Evolutionary conservation across 2,329 filamentous ascomycete genomes (phyloP).

Genomic region (Pseudocercospora macadamiae): DNA sequence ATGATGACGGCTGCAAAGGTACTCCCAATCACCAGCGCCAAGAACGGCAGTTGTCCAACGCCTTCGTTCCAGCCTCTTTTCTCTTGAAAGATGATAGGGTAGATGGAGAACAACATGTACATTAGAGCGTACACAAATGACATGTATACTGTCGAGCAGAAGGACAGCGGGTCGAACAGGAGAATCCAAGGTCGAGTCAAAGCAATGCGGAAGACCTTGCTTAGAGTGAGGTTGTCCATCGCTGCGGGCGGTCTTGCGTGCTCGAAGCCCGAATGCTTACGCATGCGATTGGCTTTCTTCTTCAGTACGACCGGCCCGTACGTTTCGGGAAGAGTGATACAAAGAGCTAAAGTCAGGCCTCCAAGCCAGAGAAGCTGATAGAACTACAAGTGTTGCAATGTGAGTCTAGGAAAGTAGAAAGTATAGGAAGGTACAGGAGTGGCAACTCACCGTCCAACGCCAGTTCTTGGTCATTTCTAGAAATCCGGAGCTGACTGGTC

Average conservation of each 20-base stretch:
- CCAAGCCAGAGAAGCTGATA: constrained; percentile 29
- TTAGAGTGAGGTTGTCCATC: constrained; percentile 40
- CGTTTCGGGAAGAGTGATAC: constrained; percentile 9
- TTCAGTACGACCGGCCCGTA: constrained; percentile 38
- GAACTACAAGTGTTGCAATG: constrained; percentile 33
- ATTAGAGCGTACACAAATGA: constrained; percentile 57
- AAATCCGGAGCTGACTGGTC: constrained; percentile 61
- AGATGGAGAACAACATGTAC: constrained; percentile 36
- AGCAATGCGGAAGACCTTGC: constrained; percentile 56
- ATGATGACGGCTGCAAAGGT: constrained; percentile 28
- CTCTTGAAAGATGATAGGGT: constrained; percentile 35
- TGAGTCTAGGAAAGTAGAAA: constrained; percentile 40
- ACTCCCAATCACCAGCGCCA: constrained; percentile 32
- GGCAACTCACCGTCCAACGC: constrained; percentile 38
- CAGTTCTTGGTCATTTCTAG: constrained; percentile 57
- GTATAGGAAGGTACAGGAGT: too few species aligned
- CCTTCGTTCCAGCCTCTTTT: constrained; percentile 30
- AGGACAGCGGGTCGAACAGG: constrained; percentile 72
- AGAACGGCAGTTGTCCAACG: constrained; percentile 30
- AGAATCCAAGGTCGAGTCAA: constrained; percentile 69
- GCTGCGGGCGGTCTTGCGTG: constrained; percentile 54
- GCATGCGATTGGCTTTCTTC: constrained; percentile 40
- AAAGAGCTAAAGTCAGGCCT: constrained; percentile 35
- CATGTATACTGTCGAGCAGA: constrained; percentile 67
- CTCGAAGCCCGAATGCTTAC: constrained; percentile 40